Evolutionary conservation across 2,329 filamentous ascomycete species (phyloP).

Genomic region (Trichophaea hybrida): DNA sequence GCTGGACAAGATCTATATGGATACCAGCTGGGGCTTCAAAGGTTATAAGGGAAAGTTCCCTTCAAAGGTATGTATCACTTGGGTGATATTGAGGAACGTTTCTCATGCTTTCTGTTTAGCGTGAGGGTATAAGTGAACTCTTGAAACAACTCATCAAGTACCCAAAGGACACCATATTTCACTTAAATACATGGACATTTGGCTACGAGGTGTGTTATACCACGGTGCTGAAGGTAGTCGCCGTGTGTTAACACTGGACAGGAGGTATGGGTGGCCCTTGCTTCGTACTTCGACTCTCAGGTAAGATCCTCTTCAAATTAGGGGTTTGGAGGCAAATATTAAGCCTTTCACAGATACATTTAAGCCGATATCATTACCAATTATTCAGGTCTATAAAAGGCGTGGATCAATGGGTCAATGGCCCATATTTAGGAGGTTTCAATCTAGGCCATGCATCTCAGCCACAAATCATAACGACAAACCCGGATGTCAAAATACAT

Average conservation of each 20-base stretch:
- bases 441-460: slow-evolving; percentile 56
- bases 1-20: slow-evolving; percentile 73
- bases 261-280: slow-evolving; percentile 74
- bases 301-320: slow-evolving; percentile 31
- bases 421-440: slow-evolving; percentile 47
- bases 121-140: slow-evolving; percentile 61
- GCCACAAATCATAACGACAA: slow-evolving; percentile 55
- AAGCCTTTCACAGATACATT: slow-evolving; percentile 48
- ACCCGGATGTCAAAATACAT: slow-evolving; percentile 54
- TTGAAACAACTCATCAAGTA: slow-evolving; percentile 53
- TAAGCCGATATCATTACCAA: slow-evolving; percentile 64
- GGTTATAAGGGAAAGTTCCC: slow-evolving; percentile 40
- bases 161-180: slow-evolving; percentile 60
- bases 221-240: background rate
- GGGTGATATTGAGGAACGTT: background rate
- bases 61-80: slow-evolving; percentile 31
- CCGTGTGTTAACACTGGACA: background rate
- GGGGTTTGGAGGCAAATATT: slow-evolving; percentile 15
- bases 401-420: slow-evolving; percentile 33
- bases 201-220: slow-evolving; percentile 50
- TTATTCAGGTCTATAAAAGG: slow-evolving; percentile 53
- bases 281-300: slow-evolving; percentile 50
- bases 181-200: slow-evolving; percentile 81
- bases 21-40: slow-evolving; percentile 54
- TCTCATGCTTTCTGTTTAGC: slow-evolving; percentile 34